Conservation (phyloP, 495 filamentous ascomycete species). For the Eremomyces bilateralis region DNA sequence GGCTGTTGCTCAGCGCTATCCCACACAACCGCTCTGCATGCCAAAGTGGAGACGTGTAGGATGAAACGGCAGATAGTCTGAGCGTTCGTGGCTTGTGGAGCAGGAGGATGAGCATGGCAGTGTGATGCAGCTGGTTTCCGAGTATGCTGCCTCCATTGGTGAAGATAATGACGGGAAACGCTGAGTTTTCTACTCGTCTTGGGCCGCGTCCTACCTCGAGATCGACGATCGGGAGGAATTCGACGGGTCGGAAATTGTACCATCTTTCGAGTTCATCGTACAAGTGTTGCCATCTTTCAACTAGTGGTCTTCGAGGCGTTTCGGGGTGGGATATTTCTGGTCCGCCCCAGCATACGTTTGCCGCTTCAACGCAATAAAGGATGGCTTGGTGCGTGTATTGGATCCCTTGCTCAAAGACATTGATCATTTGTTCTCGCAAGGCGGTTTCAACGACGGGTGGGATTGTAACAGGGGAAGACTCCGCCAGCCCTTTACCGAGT, state of each 20-base stretch:
- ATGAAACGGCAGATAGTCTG: neutral
- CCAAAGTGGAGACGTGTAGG: too few relatives aligned
- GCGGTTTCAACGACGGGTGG: neutral
- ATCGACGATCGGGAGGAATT: conserved; percentile 1
- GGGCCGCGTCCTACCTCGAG: neutral
- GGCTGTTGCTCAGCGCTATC: conserved; percentile 4
- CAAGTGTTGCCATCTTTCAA: neutral
- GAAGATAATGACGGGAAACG: conserved; percentile 2
- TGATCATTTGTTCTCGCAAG: neutral
- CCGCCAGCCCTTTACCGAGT: too few relatives aligned
- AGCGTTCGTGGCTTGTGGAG: conserved; percentile 4
- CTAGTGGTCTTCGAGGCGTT: neutral
- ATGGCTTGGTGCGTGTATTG: too few relatives aligned
- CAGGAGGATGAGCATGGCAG: conserved; percentile 4
- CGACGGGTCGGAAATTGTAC: neutral
- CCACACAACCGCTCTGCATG: conserved; percentile 4
- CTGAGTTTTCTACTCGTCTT: conserved; percentile 1
- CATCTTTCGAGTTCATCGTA: neutral
- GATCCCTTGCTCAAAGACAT: too few relatives aligned
- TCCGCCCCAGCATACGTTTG: neutral
- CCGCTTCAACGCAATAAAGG: too few relatives aligned
- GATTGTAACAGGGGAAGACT: neutral
- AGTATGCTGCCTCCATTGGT: neutral
- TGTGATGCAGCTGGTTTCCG: conserved; percentile 5
- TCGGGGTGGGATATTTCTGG: neutral